Base-by-base conservation (phyloP, 2,329 filamentous ascomycete species). In the Colletotrichum acutatum region DNA sequence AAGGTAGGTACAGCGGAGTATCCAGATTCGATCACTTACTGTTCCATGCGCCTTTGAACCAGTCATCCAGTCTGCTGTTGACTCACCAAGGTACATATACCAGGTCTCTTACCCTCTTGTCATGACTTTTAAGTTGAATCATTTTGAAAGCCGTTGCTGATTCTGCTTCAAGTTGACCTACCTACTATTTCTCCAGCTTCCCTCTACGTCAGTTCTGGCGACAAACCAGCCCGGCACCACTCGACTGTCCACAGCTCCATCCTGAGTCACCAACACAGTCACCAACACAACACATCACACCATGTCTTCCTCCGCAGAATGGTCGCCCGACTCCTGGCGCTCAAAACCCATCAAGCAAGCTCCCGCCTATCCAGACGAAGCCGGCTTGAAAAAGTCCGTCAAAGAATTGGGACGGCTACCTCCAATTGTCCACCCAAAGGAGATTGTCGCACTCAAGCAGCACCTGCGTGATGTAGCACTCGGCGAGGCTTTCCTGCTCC, bases 401-500 rank as follows among this genome's bases (percentile, higher is more conserved):
- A 81, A 84, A 1, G 92, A 95, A 82, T 91, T 97, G 49, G 83
- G 88, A 60, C 87, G 87, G 32, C 86, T 97, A 9, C 94, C 94
- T 7, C 94, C 94, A 28, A 90, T 97, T 61, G 94, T 97, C 34
- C 94, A 94, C 69, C 92, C 94, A 4, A 88, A 88, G 61, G 94
- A 97, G 83, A 97, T 99, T 79, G 87, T 90, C 77, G 92, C 90
- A 75, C 89, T 99, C 66, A 95, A 95, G 80, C 87, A 90, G 65
- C 92, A 90, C 78, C 88, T 99, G 26, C 90, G 91, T 72, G 94
- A 98, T 84, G 97, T 97, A 6, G 97, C 97, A 5, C 86, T 93
- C 46, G 97, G 97, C 42, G 95, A 96, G 76, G 94, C 96, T 14
- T 98, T 99, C 82, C 88, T 99, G 11, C 90, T 99, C 4, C 97